Base-by-base conservation (phyloP, 176 grass and related monocot species). In the Bromus sterilis region DNA sequence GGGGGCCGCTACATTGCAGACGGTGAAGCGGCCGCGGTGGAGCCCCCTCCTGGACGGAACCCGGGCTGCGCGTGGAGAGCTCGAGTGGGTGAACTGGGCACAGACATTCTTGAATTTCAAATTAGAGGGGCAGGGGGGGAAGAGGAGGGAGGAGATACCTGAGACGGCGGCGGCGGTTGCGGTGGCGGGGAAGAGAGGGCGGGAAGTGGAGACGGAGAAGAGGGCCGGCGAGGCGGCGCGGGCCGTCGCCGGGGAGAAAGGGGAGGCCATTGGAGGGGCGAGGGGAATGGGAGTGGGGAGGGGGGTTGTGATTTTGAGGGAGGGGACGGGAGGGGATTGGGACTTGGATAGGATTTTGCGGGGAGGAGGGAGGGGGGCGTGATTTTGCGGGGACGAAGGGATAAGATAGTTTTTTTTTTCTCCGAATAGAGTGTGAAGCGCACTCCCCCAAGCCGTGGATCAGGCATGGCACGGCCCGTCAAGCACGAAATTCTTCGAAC, bases 1-100 rank as follows among this genome's bases (percentile, higher is more conserved):
- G 35, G 92, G 83, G 59, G 86, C 66, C 14, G 89, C 89, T 24
- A 91, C 89, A 81, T 89, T 91, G 89, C 86, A 86, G n/a, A 91
- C 66, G 40, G 84, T 4, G 83, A 88, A 65, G 28, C 86, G 86
- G 72, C 89, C 83, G 73, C 76, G 56, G 35, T 82, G 78, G 82
- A 60, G 43, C 0, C 57, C 57, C 40, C 63, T 78, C 61, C 43
- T 66, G 37, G 30, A 82, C 16, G 67, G 72, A 59, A 88, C 59
- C 21, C 71, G 82, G 14, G 86, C 78, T 77, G 81, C 43, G 73
- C 32, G 62, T 14, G 31, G 9, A 66, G 61, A 14, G 58, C 26
- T 37, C 1, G 48, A 40, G 18, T 59, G 28, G 4, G 56, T 77
- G 28, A 78, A 40, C 12, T 33, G 34, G 4, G 39, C n/a, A n/a